phyloP scores from a whole-genome alignment of 2,329 filamentous ascomycete species.

The Pseudocercospora vitis region DNA sequence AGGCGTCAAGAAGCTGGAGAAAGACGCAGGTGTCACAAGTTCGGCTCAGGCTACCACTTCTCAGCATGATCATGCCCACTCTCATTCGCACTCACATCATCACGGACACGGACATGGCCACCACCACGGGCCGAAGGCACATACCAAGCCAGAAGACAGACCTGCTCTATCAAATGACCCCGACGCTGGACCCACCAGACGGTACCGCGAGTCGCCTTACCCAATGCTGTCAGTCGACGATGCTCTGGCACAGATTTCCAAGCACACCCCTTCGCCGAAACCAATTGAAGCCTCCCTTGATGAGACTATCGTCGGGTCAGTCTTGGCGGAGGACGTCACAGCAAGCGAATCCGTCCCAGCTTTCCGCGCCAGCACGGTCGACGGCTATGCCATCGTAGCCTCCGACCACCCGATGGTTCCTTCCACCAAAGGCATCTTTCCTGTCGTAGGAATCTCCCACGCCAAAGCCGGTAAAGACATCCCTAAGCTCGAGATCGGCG shows the following conservation, averaged over 20 bases:
- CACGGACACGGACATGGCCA: constrained; percentile 53
- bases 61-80: constrained; percentile 37
- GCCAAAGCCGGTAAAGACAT: constrained; percentile 72
- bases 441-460: constrained; percentile 83
- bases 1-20: constrained; percentile 79
- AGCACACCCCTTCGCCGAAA: constrained; percentile 67
- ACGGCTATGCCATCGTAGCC: constrained; percentile 86
- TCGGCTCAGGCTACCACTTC: constrained; percentile 28
- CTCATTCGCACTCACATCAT: constrained; percentile 42
- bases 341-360: constrained; percentile 84
- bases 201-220: constrained; percentile 84
- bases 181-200: constrained; percentile 60
- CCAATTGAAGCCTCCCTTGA: constrained; percentile 62
- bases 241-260: constrained; percentile 70
- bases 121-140: constrained; percentile 63
- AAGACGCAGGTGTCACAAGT: constrained; percentile 64
- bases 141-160: constrained; percentile 64
- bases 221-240: constrained; percentile 86
- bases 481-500: constrained; percentile 65
- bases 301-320: constrained; percentile 66
- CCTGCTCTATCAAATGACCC: constrained; percentile 60
- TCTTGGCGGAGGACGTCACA: constrained; percentile 79
- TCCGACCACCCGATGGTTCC: constrained; percentile 43
- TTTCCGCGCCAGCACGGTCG: constrained; percentile 92
- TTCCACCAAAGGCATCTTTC: constrained; percentile 74